Conservation (phyloP, 2,329 filamentous ascomycete genomes). For the Fusarium sp. region DNA sequence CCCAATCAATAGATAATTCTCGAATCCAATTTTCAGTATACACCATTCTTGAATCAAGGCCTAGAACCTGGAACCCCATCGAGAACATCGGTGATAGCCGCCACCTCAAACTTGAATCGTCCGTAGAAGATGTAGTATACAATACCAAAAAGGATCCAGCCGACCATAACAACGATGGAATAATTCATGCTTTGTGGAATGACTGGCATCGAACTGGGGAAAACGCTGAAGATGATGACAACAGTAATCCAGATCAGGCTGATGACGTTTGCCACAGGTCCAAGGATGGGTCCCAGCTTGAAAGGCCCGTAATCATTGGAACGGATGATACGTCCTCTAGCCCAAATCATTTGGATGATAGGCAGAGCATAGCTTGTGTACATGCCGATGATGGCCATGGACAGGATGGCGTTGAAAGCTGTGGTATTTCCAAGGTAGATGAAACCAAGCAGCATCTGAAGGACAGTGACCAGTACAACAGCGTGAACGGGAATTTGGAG, state of each 20-base stretch:
- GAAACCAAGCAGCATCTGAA: constrained; percentile 49
- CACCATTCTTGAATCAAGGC: no score
- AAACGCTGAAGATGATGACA: constrained; percentile 59
- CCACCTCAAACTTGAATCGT: constrained; percentile 44
- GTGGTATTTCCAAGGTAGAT: constrained; percentile 58
- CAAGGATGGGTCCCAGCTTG: constrained; percentile 48
- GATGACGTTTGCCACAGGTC: constrained; percentile 53
- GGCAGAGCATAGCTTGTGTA: constrained; percentile 59
- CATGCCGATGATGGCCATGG: constrained; percentile 56
- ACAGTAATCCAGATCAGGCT: constrained; percentile 58
- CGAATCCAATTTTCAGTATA: no score
- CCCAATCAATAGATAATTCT: no score
- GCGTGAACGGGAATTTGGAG: constrained; percentile 51
- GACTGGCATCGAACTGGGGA: constrained; percentile 55
- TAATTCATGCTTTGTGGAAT: constrained; percentile 61
- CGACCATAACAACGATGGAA: constrained; percentile 55
- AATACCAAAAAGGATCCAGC: constrained; percentile 51
- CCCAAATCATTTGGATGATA: constrained; percentile 51
- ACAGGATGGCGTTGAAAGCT: constrained; percentile 55
- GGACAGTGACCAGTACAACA: constrained; percentile 39
- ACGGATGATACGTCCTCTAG: constrained; percentile 45
- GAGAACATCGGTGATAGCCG: constrained; percentile 6
- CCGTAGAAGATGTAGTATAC: constrained; percentile 48
- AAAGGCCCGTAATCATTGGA: constrained; percentile 41
- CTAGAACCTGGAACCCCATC: not conserved